These are phyloP conservation scores for Scheffersomyces spartinae DNA, from an alignment of 805 yeast genomes.

Conservation along the genomic window DNA sequence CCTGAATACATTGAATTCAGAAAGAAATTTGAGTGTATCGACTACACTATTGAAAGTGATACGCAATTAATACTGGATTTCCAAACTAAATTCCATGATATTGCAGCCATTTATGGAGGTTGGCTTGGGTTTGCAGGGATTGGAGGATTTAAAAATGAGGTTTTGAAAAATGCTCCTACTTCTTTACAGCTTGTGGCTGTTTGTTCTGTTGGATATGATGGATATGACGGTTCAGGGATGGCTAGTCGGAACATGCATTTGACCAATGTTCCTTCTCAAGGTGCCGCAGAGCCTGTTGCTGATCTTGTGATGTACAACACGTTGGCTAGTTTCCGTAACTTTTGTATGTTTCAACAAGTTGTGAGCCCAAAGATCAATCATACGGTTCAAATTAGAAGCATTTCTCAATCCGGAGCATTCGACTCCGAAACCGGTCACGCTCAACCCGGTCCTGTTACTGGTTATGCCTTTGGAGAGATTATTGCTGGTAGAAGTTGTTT, in stretches of 20 bases:
- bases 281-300: constrained; percentile 59
- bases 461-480: constrained; percentile 26
- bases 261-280: constrained; percentile 47
- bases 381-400: constrained; percentile 35
- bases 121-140: constrained; percentile 42
- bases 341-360: constrained; percentile 32
- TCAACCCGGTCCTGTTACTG: constrained; percentile 2
- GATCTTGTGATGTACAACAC: constrained; percentile 55
- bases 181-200: constrained; percentile 36
- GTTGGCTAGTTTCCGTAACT: constrained; percentile 48
- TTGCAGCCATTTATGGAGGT: constrained; percentile 47
- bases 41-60: constrained; percentile 29
- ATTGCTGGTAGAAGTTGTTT: constrained; percentile 34
- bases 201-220: constrained; percentile 50
- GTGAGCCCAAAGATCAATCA: constrained; percentile 25
- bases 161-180: constrained; percentile 34
- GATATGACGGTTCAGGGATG: constrained; percentile 33
- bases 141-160: constrained; percentile 37
- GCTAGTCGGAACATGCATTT: constrained; percentile 33
- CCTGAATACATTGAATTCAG: constrained; percentile 35
- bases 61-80: constrained; percentile 30
- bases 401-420: constrained; percentile 21
- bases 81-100: constrained; percentile 25
- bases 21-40: constrained; percentile 22
- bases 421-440: constrained; percentile 18